These are phyloP conservation scores for Bothriochloa decipiens DNA, from an alignment of 176 grass and related monocot genomes.

Conservation along the genomic window DNA sequence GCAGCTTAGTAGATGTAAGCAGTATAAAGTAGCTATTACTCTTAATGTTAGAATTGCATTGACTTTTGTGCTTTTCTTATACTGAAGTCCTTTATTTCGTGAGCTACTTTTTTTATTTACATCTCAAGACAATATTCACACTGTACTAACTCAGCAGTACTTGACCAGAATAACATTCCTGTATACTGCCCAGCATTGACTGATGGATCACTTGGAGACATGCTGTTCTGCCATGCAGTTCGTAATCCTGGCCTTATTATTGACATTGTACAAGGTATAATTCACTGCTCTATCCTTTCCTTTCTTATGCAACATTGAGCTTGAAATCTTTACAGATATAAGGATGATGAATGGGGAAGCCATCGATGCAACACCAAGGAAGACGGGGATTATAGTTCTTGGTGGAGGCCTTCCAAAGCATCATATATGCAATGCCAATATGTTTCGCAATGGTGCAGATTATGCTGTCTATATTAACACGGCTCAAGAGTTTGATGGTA, in stretches of 20 bases:
- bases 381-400: slow-evolving; percentile 90
- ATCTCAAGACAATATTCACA: neutral
- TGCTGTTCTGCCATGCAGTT: slow-evolving; percentile 92
- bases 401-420: slow-evolving; percentile 94
- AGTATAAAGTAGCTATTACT: neutral
- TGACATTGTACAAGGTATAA: slow-evolving; percentile 92
- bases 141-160: slow-evolving; percentile 28
- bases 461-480: slow-evolving; percentile 98
- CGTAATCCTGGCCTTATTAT: slow-evolving; percentile 85
- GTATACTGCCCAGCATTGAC: slow-evolving; percentile 91
- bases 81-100: slow-evolving; percentile 8
- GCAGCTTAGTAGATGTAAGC: neutral
- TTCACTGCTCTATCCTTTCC: slow-evolving; percentile 20
- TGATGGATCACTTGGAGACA: slow-evolving; percentile 97
- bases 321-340: slow-evolving; percentile 63
- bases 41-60: neutral
- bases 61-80: neutral
- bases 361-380: slow-evolving; percentile 73
- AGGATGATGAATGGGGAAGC: slow-evolving; percentile 87
- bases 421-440: slow-evolving; percentile 98
- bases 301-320: neutral
- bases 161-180: slow-evolving; percentile 76
- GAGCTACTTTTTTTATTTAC: neutral
- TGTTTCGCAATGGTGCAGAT: slow-evolving; percentile 93
- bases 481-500: slow-evolving; percentile 96